A percentile compares a stretch with the other conserved stretches of the same genome.
phyloP scores from a whole-genome alignment of 805 yeast genomes.

The Wickerhamiella kazuoi region DNA sequence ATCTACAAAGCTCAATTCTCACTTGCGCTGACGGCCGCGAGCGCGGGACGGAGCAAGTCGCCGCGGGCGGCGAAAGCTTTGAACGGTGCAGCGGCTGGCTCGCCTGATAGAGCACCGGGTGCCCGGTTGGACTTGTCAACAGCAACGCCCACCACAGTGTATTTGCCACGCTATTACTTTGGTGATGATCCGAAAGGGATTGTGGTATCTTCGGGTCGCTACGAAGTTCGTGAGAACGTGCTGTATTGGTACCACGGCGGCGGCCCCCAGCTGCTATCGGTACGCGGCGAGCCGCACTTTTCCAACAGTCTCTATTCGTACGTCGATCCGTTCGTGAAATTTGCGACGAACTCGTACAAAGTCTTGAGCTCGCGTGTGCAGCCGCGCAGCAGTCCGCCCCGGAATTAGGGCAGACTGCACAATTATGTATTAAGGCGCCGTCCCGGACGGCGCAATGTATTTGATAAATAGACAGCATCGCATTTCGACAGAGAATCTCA shows the following conservation, averaged over 20 bases:
- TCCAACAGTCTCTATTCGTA: constrained; percentile 12
- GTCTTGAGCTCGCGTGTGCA: neutral
- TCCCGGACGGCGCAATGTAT: too few species aligned
- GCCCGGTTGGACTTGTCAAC: too few species aligned
- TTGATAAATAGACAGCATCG: too few species aligned
- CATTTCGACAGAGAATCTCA: too few species aligned
- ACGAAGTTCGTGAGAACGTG: constrained; percentile 7
- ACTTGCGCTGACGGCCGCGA: constrained; percentile 26
- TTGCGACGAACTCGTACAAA: neutral
- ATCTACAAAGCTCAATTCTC: constrained; percentile 29
- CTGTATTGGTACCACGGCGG: constrained; percentile 12
- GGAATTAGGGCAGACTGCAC: too few species aligned
- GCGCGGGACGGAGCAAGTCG: constrained; percentile 22
- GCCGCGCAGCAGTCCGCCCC: neutral
- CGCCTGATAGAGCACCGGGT: too few species aligned
- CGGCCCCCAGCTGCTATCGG: constrained; percentile 8
- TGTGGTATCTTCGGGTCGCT: constrained; percentile 7
- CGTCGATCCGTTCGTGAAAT: constrained; percentile 9
- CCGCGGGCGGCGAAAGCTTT: constrained; percentile 9
- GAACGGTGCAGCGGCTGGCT: too few species aligned
- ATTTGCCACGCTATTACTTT: constrained; percentile 59
- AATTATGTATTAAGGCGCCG: too few species aligned
- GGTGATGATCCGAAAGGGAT: constrained; percentile 11
- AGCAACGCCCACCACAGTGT: constrained; percentile 25
- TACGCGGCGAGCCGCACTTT: constrained; percentile 11